Conservation (phyloP, 1,284 basidiomycete species). For the Cryptococcus maquisensis region DNA sequence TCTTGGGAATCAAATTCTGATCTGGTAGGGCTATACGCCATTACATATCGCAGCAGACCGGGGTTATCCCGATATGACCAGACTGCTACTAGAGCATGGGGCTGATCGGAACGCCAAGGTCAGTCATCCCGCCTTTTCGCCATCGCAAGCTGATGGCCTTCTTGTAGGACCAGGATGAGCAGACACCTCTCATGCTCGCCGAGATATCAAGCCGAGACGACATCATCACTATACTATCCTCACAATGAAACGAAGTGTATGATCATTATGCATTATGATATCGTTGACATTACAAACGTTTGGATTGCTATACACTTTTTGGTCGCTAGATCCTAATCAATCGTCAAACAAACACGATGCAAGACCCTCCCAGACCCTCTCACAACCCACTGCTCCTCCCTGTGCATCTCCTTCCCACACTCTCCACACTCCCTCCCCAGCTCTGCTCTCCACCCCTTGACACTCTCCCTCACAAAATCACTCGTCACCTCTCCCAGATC, state of each 20-base stretch:
- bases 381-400: slow-evolving; percentile 2
- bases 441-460: slow-evolving; percentile 45
- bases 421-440: not conserved
- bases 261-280: not conserved
- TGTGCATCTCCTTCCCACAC: not conserved
- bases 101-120: slow-evolving; percentile 64
- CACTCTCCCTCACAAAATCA: slow-evolving; percentile 37
- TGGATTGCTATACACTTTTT: not conserved
- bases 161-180: slow-evolving; percentile 39
- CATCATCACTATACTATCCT: slow-evolving; percentile 18
- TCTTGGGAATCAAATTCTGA: not conserved
- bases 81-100: slow-evolving; percentile 61
- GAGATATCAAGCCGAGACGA: slow-evolving; percentile 26
- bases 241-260: not conserved
- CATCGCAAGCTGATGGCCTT: not conserved
- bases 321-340: not conserved
- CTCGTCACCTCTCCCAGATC: slow-evolving; percentile 76
- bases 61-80: slow-evolving; percentile 60
- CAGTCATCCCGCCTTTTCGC: not conserved
- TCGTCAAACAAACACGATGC: slow-evolving; percentile 4
- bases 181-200: slow-evolving; percentile 37
- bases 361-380: slow-evolving; percentile 2
- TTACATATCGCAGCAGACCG: slow-evolving; percentile 80
- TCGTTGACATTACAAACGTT: not conserved
- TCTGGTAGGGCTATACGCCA: slow-evolving; percentile 69